phyloP scores from a whole-genome alignment of 441 rosid species.

The Populus hybrid region DNA sequence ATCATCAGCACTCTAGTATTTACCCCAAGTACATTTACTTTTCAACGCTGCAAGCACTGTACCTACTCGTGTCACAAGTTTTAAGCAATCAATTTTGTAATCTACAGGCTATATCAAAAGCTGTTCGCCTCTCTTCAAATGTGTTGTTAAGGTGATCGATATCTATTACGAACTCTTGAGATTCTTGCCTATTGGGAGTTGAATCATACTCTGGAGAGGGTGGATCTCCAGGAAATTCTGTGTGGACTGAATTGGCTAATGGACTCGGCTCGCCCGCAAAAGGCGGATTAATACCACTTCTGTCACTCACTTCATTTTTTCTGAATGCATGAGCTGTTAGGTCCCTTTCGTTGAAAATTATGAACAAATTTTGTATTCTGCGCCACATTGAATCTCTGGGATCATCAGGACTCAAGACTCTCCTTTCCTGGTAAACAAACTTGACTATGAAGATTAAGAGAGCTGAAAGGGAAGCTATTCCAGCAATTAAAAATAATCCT shows the following conservation, averaged over 20 bases:
- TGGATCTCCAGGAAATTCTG: slow-evolving; percentile 20
- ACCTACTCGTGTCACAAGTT: neutral
- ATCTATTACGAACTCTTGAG: slow-evolving; percentile 4
- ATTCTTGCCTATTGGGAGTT: slow-evolving; percentile 8
- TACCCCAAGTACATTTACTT: neutral
- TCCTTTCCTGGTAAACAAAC: slow-evolving; percentile 26
- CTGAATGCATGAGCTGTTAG: slow-evolving; percentile 21
- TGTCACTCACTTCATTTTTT: neutral
- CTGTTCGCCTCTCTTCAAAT: neutral
- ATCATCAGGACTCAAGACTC: slow-evolving; percentile 5
- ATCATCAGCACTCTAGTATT: neutral
- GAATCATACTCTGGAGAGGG: slow-evolving; percentile 8
- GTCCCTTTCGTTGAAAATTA: slow-evolving; percentile 31
- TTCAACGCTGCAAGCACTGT: neutral
- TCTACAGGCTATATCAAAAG: neutral
- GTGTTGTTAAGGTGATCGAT: neutral
- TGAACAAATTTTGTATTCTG: slow-evolving; percentile 12
- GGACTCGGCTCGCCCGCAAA: slow-evolving; percentile 15
- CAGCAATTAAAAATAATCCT: slow-evolving; percentile 45
- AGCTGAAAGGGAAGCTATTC: slow-evolving; percentile 27
- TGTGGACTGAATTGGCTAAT: slow-evolving; percentile 20
- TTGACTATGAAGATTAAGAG: slow-evolving; percentile 26
- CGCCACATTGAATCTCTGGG: slow-evolving; percentile 15
- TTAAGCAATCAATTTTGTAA: neutral
- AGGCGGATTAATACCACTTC: neutral